Evolutionary conservation across 257 asterid genomes (phyloP).

Genomic region (Asclepias syriaca): DNA sequence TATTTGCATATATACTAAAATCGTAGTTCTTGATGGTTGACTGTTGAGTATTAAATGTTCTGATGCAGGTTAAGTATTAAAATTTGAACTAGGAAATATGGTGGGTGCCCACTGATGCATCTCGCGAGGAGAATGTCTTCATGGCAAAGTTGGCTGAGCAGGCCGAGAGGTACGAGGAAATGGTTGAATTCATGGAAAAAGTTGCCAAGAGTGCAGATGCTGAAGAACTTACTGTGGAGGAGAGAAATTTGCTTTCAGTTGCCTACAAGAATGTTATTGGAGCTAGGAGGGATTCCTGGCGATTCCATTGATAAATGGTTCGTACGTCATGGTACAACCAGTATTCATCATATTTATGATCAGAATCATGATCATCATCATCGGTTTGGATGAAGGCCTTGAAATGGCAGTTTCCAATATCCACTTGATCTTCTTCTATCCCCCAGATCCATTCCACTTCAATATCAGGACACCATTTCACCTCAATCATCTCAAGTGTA

Average conservation of each 20-base stretch:
- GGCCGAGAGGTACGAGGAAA: constrained; percentile 32
- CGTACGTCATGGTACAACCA: background rate
- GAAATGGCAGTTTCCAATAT: too few relatives aligned
- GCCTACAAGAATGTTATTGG: constrained; percentile 33
- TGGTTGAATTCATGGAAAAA: constrained; percentile 34
- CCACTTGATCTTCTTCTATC: too few relatives aligned
- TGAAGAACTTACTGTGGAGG: constrained; percentile 28
- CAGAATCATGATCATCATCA: too few relatives aligned
- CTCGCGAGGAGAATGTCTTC: constrained; percentile 29
- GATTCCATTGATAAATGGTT: constrained; percentile 29
- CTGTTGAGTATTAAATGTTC: background rate
- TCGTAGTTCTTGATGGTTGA: too few relatives aligned
- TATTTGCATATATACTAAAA: too few relatives aligned
- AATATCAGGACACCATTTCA: background rate
- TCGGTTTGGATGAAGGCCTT: too few relatives aligned
- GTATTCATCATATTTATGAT: too few relatives aligned
- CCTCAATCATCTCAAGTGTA: background rate
- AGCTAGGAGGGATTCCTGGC: constrained; percentile 33
- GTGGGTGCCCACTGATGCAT: background rate
- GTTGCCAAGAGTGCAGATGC: constrained; percentile 11
- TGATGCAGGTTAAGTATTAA: background rate
- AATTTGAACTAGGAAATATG: background rate
- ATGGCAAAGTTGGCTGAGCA: constrained; percentile 32
- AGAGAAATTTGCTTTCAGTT: constrained; percentile 25
- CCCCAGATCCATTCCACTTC: too few relatives aligned